Base-by-base conservation (phyloP, 257 asterid genomes). In the Salvia splendens region DNA sequence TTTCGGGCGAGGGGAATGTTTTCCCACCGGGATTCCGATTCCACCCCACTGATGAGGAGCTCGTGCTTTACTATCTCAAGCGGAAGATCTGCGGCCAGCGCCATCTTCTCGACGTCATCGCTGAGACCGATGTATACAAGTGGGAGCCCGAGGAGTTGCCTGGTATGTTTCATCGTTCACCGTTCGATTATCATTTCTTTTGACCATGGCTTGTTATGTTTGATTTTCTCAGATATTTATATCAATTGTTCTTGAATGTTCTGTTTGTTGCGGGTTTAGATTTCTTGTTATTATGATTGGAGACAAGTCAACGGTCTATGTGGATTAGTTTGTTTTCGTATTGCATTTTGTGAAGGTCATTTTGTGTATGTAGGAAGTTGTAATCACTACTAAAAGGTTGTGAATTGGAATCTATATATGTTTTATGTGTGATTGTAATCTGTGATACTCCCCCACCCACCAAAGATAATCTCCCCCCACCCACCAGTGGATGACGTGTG, bases 1-100 rank as follows among this genome's bases (percentile, higher is more conserved):
- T 65, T 40, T 62, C 83, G 6, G 76, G 64, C 2, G 84, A 73
- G 8, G 81, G 77, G 2, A 57, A 63, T 0, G 12, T 64, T 8
- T 86, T 88, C 14, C 88, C 96, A 1, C 98, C 98, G 49, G 98
- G 98, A 30, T 91, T 91, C 75, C 80, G 98, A 54, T 91, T 91
- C 61, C 96, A 91, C 68, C 98, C 98, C 8, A 91, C 98, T 5
- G 98, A 91, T 16, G 98, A 91, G 74, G 98, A 91, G 75, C 81
- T 91, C 32, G 87, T 91, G 35, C 78, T 88, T 30, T 91, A 82
- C 79, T 82, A 88, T 61, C 75, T 91, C 14, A 88, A 88, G 81
- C 69, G 84, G 81, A 91, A 91, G 95, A 85, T 91, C 79, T 88
- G 96, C 61, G 36, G 82, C 11, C 81, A 78, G 58, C 79, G 81